Conservation (phyloP, 2,329 filamentous ascomycete species). For the Colletotrichum graminicola region DNA sequence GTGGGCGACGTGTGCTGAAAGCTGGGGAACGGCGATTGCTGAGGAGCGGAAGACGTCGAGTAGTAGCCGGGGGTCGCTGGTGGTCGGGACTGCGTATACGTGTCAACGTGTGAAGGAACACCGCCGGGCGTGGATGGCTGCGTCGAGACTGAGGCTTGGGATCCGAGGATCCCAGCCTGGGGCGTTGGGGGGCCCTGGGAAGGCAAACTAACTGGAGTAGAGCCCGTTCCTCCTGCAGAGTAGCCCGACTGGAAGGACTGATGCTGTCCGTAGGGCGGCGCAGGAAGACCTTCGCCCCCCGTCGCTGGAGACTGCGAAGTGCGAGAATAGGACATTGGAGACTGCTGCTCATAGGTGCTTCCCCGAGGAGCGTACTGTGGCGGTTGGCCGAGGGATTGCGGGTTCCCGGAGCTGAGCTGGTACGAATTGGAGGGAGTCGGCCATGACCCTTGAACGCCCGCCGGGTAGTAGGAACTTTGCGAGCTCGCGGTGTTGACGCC, state of each 20-base stretch:
- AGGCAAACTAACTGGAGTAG: slow-evolving; percentile 51
- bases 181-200: slow-evolving; percentile 48
- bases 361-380: slow-evolving; percentile 28
- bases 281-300: slow-evolving; percentile 70
- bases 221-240: slow-evolving; percentile 60
- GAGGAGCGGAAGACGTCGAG: slow-evolving; percentile 62
- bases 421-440: slow-evolving; percentile 66
- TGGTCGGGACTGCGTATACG: slow-evolving; percentile 62
- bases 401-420: slow-evolving; percentile 67
- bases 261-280: slow-evolving; percentile 76
- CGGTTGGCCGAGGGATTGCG: slow-evolving; percentile 46
- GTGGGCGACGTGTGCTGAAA: slow-evolving; percentile 61
- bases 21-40: slow-evolving; percentile 59
- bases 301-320: slow-evolving; percentile 62
- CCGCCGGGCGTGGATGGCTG: slow-evolving; percentile 64
- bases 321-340: slow-evolving; percentile 58
- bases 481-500: slow-evolving; percentile 72
- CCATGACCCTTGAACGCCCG: slow-evolving; percentile 66
- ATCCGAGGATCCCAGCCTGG: slow-evolving; percentile 59
- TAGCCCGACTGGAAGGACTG: slow-evolving; percentile 71
- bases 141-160: slow-evolving; percentile 56
- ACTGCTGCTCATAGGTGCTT: slow-evolving; percentile 61
- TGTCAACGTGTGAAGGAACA: slow-evolving; percentile 69
- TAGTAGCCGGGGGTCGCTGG: slow-evolving; percentile 74
- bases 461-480: slow-evolving; percentile 61